Evolutionary conservation across 257 asterid species (phyloP), one percentile per base, ranked within the genome.

Genomic region (Gentiana dahurica): DNA sequence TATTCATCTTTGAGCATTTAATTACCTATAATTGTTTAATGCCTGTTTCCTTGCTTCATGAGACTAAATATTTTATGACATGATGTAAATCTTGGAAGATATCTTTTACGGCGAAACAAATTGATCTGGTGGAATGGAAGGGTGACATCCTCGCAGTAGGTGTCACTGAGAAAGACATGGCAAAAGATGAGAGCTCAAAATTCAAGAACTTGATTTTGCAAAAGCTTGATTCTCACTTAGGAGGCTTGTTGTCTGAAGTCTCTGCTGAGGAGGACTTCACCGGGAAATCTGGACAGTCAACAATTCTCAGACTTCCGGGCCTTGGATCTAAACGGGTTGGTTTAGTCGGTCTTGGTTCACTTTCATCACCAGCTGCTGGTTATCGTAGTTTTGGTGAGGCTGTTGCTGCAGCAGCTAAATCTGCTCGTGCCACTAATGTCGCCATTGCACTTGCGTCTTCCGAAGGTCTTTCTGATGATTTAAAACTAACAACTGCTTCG

Each of bases 131-230:
- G 3, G 93, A 83, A 77, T 92, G 98, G 98, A 92, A 88, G 79
- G 98, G 98, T 52, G 98, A 88, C 74, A 77, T 92, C 51, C 94
- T 92, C 50, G 95, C 90, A 12, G 90, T 92, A 41, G 98, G 95
- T 11, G 91, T 84, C 54, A 77, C 95, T 0, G 95, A 83, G 75
- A 83, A 73, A 65, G 98, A 92, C 74, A 63, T 74, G 93, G 80
- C 71, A 3, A 92, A 78, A 77, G 95, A 92, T 53, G 95, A 77
- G 54, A 74, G 76, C 69, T 81, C 74, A 4, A 82, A 79, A 60
- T 92, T 92, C 69, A 81, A 81, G 71, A 88, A 92, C 73, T 51
- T 66, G 9, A 62, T 75, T 61, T 77, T 92, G 78, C 90, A 79
- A 62, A 85, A 81, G 69, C 67, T 92, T 53, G 98, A 92, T 72